phyloP scores from a whole-genome alignment of 768 basidiomycete species.

The Pleurotus salmoneostramineus region DNA sequence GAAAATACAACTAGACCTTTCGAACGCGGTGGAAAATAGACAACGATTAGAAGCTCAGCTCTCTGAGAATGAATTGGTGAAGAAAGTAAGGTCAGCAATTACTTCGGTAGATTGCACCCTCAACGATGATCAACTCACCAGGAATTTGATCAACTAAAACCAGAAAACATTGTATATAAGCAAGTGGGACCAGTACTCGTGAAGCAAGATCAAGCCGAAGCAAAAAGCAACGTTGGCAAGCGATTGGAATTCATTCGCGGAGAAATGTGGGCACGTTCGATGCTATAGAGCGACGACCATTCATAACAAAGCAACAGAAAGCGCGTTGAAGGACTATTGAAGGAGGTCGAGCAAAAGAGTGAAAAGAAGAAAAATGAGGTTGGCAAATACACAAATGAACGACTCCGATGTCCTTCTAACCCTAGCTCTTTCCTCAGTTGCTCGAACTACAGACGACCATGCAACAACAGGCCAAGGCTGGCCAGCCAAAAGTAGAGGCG shows the following conservation, averaged over 20 bases:
- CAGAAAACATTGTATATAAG: slow-evolving; percentile 84
- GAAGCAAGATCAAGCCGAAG: slow-evolving; percentile 84
- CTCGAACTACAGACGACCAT: slow-evolving; percentile 63
- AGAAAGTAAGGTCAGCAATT: slow-evolving; percentile 57
- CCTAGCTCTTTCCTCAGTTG: slow-evolving; percentile 31
- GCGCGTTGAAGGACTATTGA: slow-evolving; percentile 78
- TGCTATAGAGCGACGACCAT: not conserved
- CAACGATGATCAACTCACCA: slow-evolving; percentile 26
- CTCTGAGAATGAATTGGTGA: slow-evolving; percentile 88
- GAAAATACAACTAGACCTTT: slow-evolving; percentile 73
- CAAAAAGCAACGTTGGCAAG: slow-evolving; percentile 83
- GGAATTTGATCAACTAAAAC: slow-evolving; percentile 79
- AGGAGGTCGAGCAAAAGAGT: slow-evolving; percentile 70
- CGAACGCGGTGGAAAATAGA: slow-evolving; percentile 69
- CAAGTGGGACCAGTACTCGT: slow-evolving; percentile 88
- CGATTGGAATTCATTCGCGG: slow-evolving; percentile 83
- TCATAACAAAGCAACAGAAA: slow-evolving; percentile 33
- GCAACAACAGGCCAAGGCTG: slow-evolving; percentile 33
- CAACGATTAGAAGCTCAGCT: slow-evolving; percentile 89
- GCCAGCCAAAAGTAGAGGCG: slow-evolving; percentile 7
- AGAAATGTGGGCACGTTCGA: slow-evolving; percentile 66
- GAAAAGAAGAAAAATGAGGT: slow-evolving; percentile 87
- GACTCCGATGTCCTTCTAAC: not conserved
- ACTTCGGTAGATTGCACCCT: not conserved
- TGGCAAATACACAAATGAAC: slow-evolving; percentile 11